phyloP scores from a whole-genome alignment of 202 grass and related monocot species.

The Thinopyrum obtusiflorum region DNA sequence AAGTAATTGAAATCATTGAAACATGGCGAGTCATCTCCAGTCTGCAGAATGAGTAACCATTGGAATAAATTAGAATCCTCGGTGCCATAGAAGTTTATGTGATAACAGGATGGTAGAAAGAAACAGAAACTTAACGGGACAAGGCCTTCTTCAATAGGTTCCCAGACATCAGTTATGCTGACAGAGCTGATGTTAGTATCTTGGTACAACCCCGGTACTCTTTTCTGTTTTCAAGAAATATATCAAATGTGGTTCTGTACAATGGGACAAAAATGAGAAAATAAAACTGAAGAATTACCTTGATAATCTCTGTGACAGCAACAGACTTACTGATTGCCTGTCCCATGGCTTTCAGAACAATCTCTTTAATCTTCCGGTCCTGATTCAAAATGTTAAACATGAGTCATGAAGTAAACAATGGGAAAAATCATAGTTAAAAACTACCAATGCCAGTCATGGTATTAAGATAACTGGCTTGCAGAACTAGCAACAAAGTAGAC shows the following conservation, averaged over 20 bases:
- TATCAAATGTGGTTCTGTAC: constrained; percentile 11
- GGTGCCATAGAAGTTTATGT: background rate
- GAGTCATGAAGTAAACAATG: background rate
- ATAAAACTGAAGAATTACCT: constrained; percentile 40
- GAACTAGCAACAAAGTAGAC: background rate
- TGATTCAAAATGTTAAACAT: constrained; percentile 29
- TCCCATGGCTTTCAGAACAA: constrained; percentile 91
- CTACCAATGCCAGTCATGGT: background rate
- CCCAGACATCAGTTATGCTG: constrained; percentile 84
- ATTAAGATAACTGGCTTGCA: too few species aligned
- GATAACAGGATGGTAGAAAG: constrained; percentile 12
- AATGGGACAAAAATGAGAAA: constrained; percentile 16
- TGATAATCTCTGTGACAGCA: constrained; percentile 85
- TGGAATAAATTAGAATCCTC: constrained; percentile 23
- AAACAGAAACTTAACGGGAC: constrained; percentile 56
- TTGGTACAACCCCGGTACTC: constrained; percentile 70
- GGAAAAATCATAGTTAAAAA: background rate
- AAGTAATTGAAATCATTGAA: constrained; percentile 84
- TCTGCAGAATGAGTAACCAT: constrained; percentile 29
- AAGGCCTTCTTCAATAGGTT: constrained; percentile 93
- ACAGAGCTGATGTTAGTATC: constrained; percentile 78
- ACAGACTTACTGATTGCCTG: constrained; percentile 87
- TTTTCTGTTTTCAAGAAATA: constrained; percentile 61
- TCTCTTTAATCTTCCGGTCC: constrained; percentile 75
- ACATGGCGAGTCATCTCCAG: constrained; percentile 83